Percentiles rank a stretch among this genome's conserved stretches.
phyloP scores from a whole-genome alignment of 176 grass and related monocot genomes.

The Lolium rigidum region DNA sequence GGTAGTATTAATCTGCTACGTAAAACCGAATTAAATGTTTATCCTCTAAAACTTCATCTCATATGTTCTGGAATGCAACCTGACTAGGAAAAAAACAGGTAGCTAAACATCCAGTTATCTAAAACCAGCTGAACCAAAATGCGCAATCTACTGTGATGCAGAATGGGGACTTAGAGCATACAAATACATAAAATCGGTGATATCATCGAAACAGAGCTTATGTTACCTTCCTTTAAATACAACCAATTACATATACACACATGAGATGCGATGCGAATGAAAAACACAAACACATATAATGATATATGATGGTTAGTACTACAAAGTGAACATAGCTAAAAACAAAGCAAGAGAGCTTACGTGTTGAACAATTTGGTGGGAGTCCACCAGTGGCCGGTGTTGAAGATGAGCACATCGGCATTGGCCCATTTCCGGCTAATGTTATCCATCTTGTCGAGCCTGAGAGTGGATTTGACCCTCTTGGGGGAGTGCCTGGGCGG shows the following conservation, averaged over 20 bases:
- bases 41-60: background rate
- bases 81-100: background rate
- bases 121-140: background rate
- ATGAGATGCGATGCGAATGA: background rate
- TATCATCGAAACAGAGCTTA: background rate
- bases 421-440: slow-evolving; percentile 74
- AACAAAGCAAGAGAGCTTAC: slow-evolving; percentile 61
- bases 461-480: slow-evolving; percentile 68
- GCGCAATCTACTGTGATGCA: background rate
- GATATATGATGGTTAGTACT: background rate
- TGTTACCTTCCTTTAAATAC: background rate
- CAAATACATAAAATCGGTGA: background rate
- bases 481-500: slow-evolving; percentile 68
- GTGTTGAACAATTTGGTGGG: slow-evolving; percentile 84
- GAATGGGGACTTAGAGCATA: background rate
- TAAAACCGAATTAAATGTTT: background rate
- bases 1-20: background rate
- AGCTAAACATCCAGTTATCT: background rate
- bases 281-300: background rate
- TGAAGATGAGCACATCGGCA: slow-evolving; percentile 91
- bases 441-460: slow-evolving; percentile 84
- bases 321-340: background rate
- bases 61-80: background rate
- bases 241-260: background rate
- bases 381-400: slow-evolving; percentile 97